phyloP scores from a whole-genome alignment of 2,329 filamentous ascomycete species.

The Ophiobolus disseminans region DNA sequence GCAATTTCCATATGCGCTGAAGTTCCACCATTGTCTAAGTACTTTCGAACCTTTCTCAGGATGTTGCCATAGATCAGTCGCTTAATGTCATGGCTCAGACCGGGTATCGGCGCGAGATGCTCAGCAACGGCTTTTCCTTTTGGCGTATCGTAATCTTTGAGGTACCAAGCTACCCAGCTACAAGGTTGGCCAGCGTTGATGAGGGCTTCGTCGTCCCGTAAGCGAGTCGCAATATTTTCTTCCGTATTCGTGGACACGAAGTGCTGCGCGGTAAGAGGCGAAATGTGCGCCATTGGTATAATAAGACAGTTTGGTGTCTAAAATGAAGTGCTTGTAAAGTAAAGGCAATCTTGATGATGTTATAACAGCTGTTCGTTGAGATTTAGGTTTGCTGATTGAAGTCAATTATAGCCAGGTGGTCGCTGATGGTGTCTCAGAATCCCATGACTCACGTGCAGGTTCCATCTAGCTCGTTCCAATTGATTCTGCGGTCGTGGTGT shows the following conservation, averaged over 20 bases:
- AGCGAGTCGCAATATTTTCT: conserved; percentile 6
- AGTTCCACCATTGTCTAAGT: neutral
- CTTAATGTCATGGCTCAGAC: conserved; percentile 5
- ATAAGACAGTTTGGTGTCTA: neutral
- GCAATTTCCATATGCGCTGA: neutral
- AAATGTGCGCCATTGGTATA: neutral
- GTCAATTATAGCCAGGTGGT: too few species aligned
- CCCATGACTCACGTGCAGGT: too few species aligned
- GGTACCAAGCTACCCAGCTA: conserved; percentile 15
- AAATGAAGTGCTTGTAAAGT: neutral
- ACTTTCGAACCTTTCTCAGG: neutral
- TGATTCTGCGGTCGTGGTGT: too few species aligned
- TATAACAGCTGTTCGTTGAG: neutral
- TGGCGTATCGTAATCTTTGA: conserved; percentile 3
- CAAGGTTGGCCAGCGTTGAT: conserved; percentile 11
- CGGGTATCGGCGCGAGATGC: neutral
- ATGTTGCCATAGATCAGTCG: conserved; percentile 3
- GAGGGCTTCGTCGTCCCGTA: conserved; percentile 12
- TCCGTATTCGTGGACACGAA: conserved; percentile 5
- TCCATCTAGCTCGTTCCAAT: too few species aligned
- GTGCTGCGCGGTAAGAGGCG: conserved; percentile 5
- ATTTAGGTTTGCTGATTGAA: too few species aligned
- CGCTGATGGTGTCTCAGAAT: too few species aligned
- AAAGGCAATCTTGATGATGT: neutral
- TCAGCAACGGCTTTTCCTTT: conserved; percentile 3